These are phyloP conservation scores for Recurvomyces mirabilis DNA, from an alignment of 495 filamentous ascomycete species.

Conservation along the genomic window DNA sequence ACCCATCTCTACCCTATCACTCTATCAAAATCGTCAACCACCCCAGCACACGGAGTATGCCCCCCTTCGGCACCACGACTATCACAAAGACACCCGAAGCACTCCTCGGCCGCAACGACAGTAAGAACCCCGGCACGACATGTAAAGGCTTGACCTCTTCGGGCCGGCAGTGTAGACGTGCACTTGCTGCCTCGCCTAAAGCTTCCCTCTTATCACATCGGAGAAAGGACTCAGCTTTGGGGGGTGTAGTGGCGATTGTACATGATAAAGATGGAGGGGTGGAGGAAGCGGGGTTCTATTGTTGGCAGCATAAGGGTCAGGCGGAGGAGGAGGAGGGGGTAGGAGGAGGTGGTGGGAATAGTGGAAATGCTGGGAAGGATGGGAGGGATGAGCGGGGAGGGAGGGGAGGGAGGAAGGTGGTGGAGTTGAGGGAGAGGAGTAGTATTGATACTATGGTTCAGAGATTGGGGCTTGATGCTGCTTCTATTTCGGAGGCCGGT, in stretches of 20 bases:
- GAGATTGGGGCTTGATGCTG: constrained; percentile 59
- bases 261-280: constrained; percentile 30
- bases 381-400: neutral
- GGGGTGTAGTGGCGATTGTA: constrained; percentile 28
- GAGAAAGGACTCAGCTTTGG: constrained; percentile 23
- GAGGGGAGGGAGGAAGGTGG: constrained; percentile 13
- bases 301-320: constrained; percentile 92
- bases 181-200: constrained; percentile 40
- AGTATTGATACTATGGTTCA: constrained; percentile 79
- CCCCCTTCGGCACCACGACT: constrained; percentile 39
- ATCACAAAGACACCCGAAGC: constrained; percentile 87
- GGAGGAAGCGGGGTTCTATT: constrained; percentile 50
- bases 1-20: too few species aligned
- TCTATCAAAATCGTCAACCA: neutral
- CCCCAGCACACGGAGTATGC: constrained; percentile 6
- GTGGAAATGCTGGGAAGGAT: neutral
- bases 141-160: constrained; percentile 73
- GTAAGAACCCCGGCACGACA: constrained; percentile 69
- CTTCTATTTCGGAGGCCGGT: too few species aligned
- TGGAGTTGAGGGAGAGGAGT: constrained; percentile 44
- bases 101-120: constrained; percentile 63
- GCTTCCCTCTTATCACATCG: constrained; percentile 17
- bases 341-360: too few species aligned
- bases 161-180: constrained; percentile 69
- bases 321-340: constrained; percentile 31